These are phyloP conservation scores for Osmanthus fragrans DNA, from an alignment of 257 asterid species.

Conservation along the genomic window DNA sequence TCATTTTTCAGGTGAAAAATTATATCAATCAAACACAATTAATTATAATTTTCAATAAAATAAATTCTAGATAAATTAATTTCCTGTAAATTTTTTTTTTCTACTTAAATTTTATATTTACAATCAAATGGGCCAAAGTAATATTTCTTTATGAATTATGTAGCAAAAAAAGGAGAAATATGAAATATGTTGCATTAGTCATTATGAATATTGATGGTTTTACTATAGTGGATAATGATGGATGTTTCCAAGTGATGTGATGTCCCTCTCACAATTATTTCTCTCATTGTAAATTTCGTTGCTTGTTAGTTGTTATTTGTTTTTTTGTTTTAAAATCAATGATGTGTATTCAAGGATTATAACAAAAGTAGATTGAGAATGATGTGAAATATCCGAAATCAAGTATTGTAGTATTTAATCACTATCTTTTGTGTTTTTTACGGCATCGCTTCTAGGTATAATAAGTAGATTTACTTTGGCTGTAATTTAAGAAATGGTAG, in stretches of 20 bases:
- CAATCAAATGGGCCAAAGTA: too few species aligned
- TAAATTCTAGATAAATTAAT: too few species aligned
- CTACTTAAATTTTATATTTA: too few species aligned
- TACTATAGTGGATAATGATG: constrained; percentile 36
- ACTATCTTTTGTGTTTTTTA: neutral
- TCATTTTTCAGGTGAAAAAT: too few species aligned
- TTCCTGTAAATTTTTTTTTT: too few species aligned
- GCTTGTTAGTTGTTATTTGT: neutral
- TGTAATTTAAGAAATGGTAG: too few species aligned
- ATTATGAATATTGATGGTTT: constrained; percentile 25
- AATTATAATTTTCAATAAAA: too few species aligned
- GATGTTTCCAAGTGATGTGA: constrained; percentile 30
- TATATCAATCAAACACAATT: too few species aligned
- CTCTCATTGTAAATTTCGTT: constrained; percentile 14
- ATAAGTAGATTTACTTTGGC: too few species aligned
- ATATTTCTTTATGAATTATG: neutral
- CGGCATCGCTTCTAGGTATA: neutral
- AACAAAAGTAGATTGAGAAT: neutral
- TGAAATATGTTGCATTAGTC: neutral
- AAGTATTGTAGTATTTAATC: neutral
- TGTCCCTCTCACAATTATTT: constrained; percentile 22
- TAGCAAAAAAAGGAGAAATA: neutral
- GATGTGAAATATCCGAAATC: neutral
- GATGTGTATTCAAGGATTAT: neutral
- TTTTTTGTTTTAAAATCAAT: neutral